Percentiles rank a stretch among this genome's conserved stretches.
Conservation (phyloP, 345 rosid species). For the Syzygium oleosum region DNA sequence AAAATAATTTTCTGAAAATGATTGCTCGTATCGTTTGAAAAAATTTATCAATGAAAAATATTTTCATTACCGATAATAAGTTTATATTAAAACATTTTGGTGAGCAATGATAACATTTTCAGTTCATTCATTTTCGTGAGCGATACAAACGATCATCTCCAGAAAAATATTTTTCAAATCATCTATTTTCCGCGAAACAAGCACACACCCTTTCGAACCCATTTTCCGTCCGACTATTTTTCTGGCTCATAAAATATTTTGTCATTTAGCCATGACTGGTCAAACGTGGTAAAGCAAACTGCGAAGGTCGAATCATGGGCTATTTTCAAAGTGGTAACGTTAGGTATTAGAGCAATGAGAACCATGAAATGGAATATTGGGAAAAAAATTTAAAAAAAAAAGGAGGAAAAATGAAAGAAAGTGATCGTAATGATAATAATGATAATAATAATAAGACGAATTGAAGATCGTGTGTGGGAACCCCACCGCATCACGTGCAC, state of each 20-base stretch:
- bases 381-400: background rate
- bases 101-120: background rate
- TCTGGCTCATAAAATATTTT: background rate
- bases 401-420: background rate
- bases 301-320: background rate
- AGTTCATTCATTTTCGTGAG: background rate
- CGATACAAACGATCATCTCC: accelerated
- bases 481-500: background rate
- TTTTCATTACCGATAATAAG: background rate
- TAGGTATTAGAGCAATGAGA: background rate
- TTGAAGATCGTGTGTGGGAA: background rate
- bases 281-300: background rate
- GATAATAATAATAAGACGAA: background rate
- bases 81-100: background rate
- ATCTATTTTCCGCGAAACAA: background rate
- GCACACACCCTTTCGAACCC: accelerated
- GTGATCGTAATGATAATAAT: background rate
- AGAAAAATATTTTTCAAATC: accelerated
- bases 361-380: background rate
- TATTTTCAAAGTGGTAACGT: background rate
- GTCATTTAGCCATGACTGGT: background rate
- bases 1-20: background rate
- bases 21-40: accelerated
- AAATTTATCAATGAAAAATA: background rate
- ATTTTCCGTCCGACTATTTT: background rate